A percentile compares a stretch with the other conserved stretches of the same genome.
These are phyloP conservation scores for Ormosia emarginata DNA, from an alignment of 306 rosid genomes.

Conservation along the genomic window DNA sequence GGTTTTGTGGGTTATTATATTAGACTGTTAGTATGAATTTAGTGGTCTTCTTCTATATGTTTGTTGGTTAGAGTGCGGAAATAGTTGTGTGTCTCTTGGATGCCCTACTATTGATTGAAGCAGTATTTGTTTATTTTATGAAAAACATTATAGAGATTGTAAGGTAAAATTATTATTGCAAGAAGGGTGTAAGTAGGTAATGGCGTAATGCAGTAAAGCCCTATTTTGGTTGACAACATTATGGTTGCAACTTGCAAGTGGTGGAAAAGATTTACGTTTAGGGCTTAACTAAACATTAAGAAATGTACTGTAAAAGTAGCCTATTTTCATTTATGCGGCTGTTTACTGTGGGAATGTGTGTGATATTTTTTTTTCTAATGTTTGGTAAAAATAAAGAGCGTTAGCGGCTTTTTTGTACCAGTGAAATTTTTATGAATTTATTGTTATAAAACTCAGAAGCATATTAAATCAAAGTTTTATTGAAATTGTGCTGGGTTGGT, in stretches of 20 bases:
- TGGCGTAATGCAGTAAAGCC: neutral
- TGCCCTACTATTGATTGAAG: neutral
- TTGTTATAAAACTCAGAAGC: neutral
- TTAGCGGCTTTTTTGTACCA: neutral
- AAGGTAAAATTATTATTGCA: neutral
- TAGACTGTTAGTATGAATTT: neutral
- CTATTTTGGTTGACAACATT: neutral
- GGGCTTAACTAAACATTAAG: neutral
- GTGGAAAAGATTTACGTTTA: neutral
- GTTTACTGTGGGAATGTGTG: neutral
- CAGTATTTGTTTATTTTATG: neutral
- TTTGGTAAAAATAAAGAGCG: neutral
- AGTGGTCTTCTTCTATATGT: neutral
- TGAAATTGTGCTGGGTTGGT: neutral
- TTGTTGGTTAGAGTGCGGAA: neutral
- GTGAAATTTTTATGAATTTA: neutral
- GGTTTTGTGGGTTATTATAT: neutral
- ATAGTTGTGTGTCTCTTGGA: neutral
- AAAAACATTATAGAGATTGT: neutral
- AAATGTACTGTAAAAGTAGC: neutral
- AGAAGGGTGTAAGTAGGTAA: neutral
- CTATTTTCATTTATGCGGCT: neutral
- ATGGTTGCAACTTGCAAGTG: neutral
- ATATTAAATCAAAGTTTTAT: neutral
- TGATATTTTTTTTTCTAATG: neutral